A percentile compares a stretch with the other conserved stretches of the same genome.
Evolutionary conservation across 148 eudicot species (phyloP).

Genomic region (Camellia granthamiana): DNA sequence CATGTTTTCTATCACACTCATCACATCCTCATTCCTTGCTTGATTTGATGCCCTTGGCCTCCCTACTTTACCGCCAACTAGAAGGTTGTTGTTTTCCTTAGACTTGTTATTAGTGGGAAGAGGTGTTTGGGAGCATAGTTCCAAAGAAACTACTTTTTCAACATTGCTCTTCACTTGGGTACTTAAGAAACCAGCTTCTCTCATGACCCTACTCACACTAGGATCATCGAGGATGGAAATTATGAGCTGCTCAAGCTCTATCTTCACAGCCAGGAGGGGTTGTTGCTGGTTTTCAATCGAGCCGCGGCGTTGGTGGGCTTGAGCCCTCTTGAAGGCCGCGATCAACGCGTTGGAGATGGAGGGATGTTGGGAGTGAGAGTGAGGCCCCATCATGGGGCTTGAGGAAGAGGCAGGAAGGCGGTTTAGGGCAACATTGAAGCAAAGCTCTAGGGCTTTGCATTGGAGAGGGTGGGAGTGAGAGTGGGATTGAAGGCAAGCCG

Average conservation of each 20-base stretch:
- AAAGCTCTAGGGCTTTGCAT: slow-evolving; percentile 85
- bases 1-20: slow-evolving; percentile 48
- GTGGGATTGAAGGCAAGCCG: slow-evolving; percentile 74
- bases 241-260: slow-evolving; percentile 80
- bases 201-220: slow-evolving; percentile 93
- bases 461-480: slow-evolving; percentile 83
- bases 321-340: slow-evolving; percentile 87
- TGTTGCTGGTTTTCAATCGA: slow-evolving; percentile 73
- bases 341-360: slow-evolving; percentile 75
- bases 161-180: slow-evolving; percentile 72
- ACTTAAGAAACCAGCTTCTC: slow-evolving; percentile 86
- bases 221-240: slow-evolving; percentile 90
- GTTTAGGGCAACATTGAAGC: slow-evolving; percentile 92
- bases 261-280: slow-evolving; percentile 64
- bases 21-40: slow-evolving; percentile 49
- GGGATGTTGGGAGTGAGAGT: slow-evolving; percentile 43
- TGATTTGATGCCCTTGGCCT: slow-evolving; percentile 20
- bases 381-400: slow-evolving; percentile 49
- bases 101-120: slow-evolving; percentile 19
- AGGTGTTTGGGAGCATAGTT: slow-evolving; percentile 31
- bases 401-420: slow-evolving; percentile 64
- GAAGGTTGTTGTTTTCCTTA: slow-evolving; percentile 8
- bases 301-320: slow-evolving; percentile 83
- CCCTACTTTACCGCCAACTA: not conserved
- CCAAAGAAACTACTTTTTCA: slow-evolving; percentile 57